Evolutionary conservation across 805 yeast species (phyloP).

Genomic region (Scheffersomyces ergatensis): DNA sequence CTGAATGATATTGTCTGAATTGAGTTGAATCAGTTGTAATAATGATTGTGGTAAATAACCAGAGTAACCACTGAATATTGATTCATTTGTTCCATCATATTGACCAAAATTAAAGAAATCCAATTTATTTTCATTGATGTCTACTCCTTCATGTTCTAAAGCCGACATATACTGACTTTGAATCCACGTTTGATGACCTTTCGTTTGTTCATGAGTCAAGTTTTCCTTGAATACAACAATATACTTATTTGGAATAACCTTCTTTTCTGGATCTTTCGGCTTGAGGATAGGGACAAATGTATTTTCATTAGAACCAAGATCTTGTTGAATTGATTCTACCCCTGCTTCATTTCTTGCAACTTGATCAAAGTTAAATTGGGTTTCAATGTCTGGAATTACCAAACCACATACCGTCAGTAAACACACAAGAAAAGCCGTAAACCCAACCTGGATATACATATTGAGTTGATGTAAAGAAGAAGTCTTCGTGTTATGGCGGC

Average conservation of each 20-base stretch:
- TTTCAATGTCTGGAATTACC: background rate
- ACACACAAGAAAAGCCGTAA: too few relatives aligned
- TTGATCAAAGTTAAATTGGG: background rate
- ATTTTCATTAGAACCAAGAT: background rate
- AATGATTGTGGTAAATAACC: background rate
- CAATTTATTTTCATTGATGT: background rate
- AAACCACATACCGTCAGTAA: too few relatives aligned
- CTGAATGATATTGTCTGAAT: background rate
- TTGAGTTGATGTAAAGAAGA: too few relatives aligned
- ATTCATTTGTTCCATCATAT: conserved; percentile 44
- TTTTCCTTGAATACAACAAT: background rate
- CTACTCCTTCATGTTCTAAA: background rate
- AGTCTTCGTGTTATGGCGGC: too few relatives aligned
- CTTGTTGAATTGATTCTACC: background rate
- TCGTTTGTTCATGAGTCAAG: background rate
- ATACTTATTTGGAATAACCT: conserved; percentile 8
- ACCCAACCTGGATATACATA: too few relatives aligned
- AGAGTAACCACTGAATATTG: conserved; percentile 23
- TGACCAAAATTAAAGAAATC: background rate
- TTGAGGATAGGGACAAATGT: background rate
- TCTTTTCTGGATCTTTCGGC: background rate
- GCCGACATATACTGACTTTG: background rate
- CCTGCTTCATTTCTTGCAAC: background rate
- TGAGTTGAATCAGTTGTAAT: background rate
- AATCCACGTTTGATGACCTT: background rate